Base-by-base conservation (phyloP, 306 rosid genomes). In the Inga laurina region DNA sequence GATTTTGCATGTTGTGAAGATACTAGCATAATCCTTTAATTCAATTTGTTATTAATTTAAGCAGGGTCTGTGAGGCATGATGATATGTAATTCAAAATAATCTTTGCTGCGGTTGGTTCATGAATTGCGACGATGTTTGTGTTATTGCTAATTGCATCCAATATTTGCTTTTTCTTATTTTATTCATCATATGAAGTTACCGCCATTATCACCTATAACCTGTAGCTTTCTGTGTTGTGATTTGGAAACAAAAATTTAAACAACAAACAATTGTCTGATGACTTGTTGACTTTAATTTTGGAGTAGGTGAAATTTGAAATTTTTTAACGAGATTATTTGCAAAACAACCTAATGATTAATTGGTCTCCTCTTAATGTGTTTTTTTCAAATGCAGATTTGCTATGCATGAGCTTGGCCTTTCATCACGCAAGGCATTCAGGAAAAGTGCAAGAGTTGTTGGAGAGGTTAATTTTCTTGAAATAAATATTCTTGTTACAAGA, bases 361-460 rank as follows among this genome's bases (percentile, higher is more conserved):
- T 7, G 64, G 2, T 48, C 34, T 30, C 24, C 45, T 52, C 22
- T 51, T 43, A 70, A 51, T 74, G 52, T 85, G 52, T 84, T 86
- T 21, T 85, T 83, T 83, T 79, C 0, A 14, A 49, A 74, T 76
- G 68, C 92, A 94, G 99, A 84, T 96, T 87, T 83, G 99, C 99
- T 46, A 96, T 96, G 99, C 98, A 96, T 41, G 99, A 94, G 88
- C 90, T 96, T 72, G 96, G 99, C 44, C 94, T 96, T 82, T 78
- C 94, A 30, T 96, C 99, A 3, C 88, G 89, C 79, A 96, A 91
- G 83, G 97, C 99, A 2, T 96, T 92, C 90, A 93, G 88, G 97
- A 96, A 96, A 91, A 92, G 99, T 80, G 99, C 99, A 24, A 92
- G 99, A 90, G 99, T 96, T 78, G 99, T 96, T 86, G 99, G 99